Base-by-base conservation (phyloP, 2,329 filamentous ascomycete species). In the Ascochyta koolunga region DNA sequence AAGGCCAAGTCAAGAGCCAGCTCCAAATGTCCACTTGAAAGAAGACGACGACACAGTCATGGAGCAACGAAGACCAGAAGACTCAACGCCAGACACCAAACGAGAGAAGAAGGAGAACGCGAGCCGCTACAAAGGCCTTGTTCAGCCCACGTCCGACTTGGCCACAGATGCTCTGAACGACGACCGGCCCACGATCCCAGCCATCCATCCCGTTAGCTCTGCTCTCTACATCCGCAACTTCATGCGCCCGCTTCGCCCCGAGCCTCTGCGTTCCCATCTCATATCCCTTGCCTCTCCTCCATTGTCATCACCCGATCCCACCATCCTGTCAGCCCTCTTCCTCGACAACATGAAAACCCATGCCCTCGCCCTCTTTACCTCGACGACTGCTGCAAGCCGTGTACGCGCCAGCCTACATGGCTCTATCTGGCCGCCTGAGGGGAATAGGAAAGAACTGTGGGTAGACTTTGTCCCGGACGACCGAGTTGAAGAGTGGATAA, bases 271-370 rank as follows among this genome's bases (percentile, higher is more conserved):
- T 64, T 80, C 83, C 1, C 86, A 97, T 68, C 80, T 98, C 4
- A 71, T 84, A 37, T 78, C 83, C 6, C 82, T 97, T 35, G 90
- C 91, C 2, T 81, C 86, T 3, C 80, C 86, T 0, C 79, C 83
- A 1, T 72, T 78, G 18, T 73, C 80, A 2, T 74, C 80, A 1
- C 66, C 69, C 4, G 79, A 86, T 43, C 72, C 82, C 5, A 79
- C 83, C 31, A 76, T 85, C 11, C 10, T 55, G 1, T 27, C 46
- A 5, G 25, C 52, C 2, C 41, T 55, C 9, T 91, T 90, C 70
- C 82, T 98, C 33, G 93, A 98, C 71, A 81, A 83, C 27, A 90
- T 98, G 67, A 88, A 90, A 60, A 96, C 93, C 0, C 95, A 99
- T 72, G 91, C 91, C 8, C 90, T 97, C 68, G 89, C 88, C 32